Evolutionary conservation across 345 rosid genomes (phyloP).

Genomic region (Kandelia obovata): DNA sequence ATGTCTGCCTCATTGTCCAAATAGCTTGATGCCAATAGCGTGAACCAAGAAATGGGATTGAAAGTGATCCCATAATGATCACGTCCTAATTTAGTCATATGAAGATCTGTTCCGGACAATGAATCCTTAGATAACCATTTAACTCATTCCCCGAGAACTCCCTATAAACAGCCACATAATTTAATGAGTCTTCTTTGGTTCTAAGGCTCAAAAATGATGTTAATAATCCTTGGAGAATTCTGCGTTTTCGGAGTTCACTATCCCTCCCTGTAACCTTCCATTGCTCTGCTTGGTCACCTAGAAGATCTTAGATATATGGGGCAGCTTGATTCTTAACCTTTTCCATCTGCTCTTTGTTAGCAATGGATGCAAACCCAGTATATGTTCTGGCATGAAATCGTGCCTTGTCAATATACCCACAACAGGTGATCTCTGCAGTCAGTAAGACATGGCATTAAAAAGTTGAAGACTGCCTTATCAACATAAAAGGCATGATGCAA

Average conservation of each 20-base stretch:
- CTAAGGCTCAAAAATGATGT: background rate
- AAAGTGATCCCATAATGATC: too few species aligned
- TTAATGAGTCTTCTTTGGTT: background rate
- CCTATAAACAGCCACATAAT: background rate
- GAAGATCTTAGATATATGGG: constrained; percentile 13
- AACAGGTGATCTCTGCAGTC: constrained; percentile 70
- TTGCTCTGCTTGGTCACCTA: background rate
- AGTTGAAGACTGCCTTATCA: too few species aligned
- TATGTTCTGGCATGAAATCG: constrained; percentile 92
- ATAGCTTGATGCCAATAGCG: too few species aligned
- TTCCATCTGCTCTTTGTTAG: constrained; percentile 62
- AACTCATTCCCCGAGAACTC: background rate
- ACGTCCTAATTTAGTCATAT: too few species aligned
- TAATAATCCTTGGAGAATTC: background rate
- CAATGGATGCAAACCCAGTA: constrained; percentile 64
- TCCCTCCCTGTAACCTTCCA: constrained; percentile 10
- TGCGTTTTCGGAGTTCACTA: background rate
- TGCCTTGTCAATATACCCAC: constrained; percentile 88
- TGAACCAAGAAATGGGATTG: too few species aligned
- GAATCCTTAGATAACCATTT: too few species aligned
- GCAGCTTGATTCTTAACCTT: constrained; percentile 56
- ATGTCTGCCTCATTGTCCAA: too few species aligned
- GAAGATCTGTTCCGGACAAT: too few species aligned
- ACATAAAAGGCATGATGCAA: too few species aligned
- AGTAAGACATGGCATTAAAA: constrained; percentile 2